Conservation (phyloP, 2,329 filamentous ascomycete species). For the Microsporum audouinii region DNA sequence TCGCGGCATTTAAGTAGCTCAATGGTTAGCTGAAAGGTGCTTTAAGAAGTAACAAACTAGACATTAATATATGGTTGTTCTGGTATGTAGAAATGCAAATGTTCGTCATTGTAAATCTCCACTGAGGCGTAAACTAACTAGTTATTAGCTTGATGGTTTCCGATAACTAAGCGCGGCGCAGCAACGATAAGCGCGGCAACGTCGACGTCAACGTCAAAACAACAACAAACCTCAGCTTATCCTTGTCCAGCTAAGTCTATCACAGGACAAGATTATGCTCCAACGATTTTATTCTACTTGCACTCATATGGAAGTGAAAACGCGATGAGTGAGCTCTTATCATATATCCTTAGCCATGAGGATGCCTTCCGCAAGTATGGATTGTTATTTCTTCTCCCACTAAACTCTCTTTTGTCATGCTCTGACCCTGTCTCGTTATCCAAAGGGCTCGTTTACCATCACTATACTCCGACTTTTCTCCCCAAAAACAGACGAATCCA, state of each 20-base stretch:
- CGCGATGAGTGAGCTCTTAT: conserved; percentile 49
- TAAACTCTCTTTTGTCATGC: neutral
- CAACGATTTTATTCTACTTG: neutral
- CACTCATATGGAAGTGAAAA: neutral
- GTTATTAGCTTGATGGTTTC: neutral
- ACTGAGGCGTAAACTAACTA: neutral
- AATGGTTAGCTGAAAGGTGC: too few relatives aligned
- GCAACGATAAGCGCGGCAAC: too few relatives aligned
- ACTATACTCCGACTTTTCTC: conserved; percentile 75
- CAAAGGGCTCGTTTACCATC: conserved; percentile 55
- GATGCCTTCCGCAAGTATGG: conserved; percentile 41
- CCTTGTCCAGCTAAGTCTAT: neutral
- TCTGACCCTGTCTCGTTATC: neutral
- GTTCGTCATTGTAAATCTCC: too few relatives aligned
- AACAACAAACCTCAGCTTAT: neutral
- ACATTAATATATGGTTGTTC: too few relatives aligned
- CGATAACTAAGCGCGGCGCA: too few relatives aligned
- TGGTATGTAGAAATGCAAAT: too few relatives aligned
- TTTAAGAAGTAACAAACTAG: too few relatives aligned
- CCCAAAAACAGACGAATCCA: conserved; percentile 64
- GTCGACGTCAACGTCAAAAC: neutral
- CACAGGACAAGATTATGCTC: neutral
- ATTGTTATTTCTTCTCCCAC: neutral
- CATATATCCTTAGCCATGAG: conserved; percentile 52
- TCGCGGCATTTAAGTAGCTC: too few relatives aligned